phyloP scores from a whole-genome alignment of 2,329 filamentous ascomycete species.

The Ceratocystis albifundus region DNA sequence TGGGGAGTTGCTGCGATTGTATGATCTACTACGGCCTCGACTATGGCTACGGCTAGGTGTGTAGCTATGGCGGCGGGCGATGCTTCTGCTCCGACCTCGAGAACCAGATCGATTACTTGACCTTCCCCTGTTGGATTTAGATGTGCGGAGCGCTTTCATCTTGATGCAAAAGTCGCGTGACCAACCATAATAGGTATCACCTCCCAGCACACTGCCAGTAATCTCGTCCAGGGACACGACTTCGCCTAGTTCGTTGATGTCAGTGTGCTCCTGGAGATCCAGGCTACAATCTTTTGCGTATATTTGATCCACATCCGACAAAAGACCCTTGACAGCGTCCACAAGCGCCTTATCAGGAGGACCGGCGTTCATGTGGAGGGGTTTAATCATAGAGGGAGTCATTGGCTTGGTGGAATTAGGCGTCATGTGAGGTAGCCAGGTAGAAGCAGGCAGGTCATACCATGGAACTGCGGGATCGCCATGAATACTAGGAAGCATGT shows the following conservation, averaged over 20 bases:
- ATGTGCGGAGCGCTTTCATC: constrained; percentile 45
- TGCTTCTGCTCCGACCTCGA: constrained; percentile 28
- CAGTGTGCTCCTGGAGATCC: constrained; percentile 32
- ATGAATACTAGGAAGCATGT: constrained; percentile 62
- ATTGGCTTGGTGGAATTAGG: constrained; percentile 67
- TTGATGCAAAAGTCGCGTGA: constrained; percentile 67
- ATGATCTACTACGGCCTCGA: constrained; percentile 17
- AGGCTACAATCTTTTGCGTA: constrained; percentile 43
- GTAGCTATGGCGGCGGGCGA: constrained; percentile 25
- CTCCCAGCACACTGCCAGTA: constrained; percentile 52
- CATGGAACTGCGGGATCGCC: constrained; percentile 62
- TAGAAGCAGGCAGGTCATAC: constrained; percentile 73
- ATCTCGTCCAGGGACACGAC: constrained; percentile 51
- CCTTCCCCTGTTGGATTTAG: constrained; percentile 35
- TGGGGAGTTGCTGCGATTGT: neutral
- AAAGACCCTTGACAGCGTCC: constrained; percentile 55
- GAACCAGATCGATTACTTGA: constrained; percentile 27
- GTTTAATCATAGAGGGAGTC: constrained; percentile 56
- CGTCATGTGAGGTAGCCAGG: constrained; percentile 66
- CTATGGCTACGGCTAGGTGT: constrained; percentile 29
- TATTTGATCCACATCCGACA: constrained; percentile 58
- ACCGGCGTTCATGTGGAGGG: constrained; percentile 57
- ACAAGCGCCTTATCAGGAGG: constrained; percentile 56
- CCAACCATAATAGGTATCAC: constrained; percentile 82
- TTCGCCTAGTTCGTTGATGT: constrained; percentile 68